phyloP scores from a whole-genome alignment of 768 basidiomycete genomes.

The Pleurotus salmoneostramineus region DNA sequence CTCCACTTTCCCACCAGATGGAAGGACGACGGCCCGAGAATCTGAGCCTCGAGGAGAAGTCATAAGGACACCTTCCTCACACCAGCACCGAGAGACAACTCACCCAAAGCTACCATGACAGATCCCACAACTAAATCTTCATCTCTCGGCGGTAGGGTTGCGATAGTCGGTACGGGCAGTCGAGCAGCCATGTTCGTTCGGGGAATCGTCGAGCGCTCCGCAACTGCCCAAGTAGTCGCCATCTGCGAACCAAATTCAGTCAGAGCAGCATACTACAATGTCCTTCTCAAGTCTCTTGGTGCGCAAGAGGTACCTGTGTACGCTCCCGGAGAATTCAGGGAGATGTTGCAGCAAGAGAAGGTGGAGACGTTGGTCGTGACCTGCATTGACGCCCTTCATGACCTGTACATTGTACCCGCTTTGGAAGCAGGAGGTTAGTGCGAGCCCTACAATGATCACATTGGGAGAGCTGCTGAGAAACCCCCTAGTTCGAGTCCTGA shows the following conservation, averaged over 20 bases:
- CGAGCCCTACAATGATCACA: background rate
- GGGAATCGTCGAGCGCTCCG: conserved; percentile 40
- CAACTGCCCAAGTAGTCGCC: conserved; percentile 33
- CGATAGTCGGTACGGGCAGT: conserved; percentile 38
- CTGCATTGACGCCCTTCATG: conserved; percentile 44
- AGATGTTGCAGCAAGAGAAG: conserved; percentile 41
- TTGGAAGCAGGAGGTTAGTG: conserved; percentile 35
- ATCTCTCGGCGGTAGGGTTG: conserved; percentile 30
- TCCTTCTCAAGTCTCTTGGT: conserved; percentile 32
- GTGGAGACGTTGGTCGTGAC: conserved; percentile 47
- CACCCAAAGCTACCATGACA: background rate
- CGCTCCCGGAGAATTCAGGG: conserved; percentile 33
- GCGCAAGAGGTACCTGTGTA: conserved; percentile 33
- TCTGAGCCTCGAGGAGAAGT: too few species aligned
- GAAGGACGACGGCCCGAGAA: too few species aligned
- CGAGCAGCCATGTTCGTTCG: conserved; percentile 42
- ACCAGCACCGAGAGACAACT: background rate
- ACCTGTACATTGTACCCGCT: conserved; percentile 41
- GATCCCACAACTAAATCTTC: conserved; percentile 17
- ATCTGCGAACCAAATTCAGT: conserved; percentile 44
- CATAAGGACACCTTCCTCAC: background rate
- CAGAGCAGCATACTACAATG: conserved; percentile 41
- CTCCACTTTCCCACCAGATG: too few species aligned
- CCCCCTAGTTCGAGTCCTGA: conserved; percentile 36
- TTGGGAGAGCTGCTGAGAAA: background rate